Evolutionary conservation across 345 rosid species (phyloP), one percentile per base, ranked within the genome.

Genomic region (Eucalyptus paniculata): DNA sequence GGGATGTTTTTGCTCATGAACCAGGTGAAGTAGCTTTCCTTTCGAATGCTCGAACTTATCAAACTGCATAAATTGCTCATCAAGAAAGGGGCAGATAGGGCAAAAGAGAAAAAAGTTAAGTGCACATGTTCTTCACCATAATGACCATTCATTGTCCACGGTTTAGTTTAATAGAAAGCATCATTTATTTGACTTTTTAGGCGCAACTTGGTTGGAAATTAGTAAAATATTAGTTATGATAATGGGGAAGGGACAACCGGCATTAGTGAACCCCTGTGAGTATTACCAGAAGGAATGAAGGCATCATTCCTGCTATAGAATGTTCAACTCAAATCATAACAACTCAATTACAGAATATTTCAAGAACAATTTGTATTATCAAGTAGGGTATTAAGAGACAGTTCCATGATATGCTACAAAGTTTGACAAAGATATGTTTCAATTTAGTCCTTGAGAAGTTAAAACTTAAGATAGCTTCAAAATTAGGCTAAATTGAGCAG

Each of bases 1-100:
- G 96, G 96, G 96, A 95, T 87, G 90, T 87, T 86, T 94, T 91
- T 87, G 88, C 94, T 72, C 95, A 93, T 7, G 87, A 81, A 30
- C 93, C 92, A 85, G 95, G 95, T 93, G 60, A 50, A 32, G 45
- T 13, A 28, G 30, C 82, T 24, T 24, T 21, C 15, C 12, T 12
- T 37, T 56, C 23, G 34, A n/a, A 50, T 87, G 42, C 60, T 56
- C 72, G 34, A 49, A 6, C 53, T 3, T 26, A 50, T 86, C 40
- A 51, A 51, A 72, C 83, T 72, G 83, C 83, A 21, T 72, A 72
- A 21, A 72, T 37, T 72, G 28, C 83, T 72, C 45, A 72, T 72
- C 88, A 21, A 86, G 62, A 86, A 14, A n/a, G 26, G 44, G 45
- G 83, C 12, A 65, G 77, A 32, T 65, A 65, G 37, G 0, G 77